A percentile compares a stretch with the other conserved stretches of the same genome.
phyloP scores from a whole-genome alignment of 345 rosid genomes.

The Melaleuca alternifolia region DNA sequence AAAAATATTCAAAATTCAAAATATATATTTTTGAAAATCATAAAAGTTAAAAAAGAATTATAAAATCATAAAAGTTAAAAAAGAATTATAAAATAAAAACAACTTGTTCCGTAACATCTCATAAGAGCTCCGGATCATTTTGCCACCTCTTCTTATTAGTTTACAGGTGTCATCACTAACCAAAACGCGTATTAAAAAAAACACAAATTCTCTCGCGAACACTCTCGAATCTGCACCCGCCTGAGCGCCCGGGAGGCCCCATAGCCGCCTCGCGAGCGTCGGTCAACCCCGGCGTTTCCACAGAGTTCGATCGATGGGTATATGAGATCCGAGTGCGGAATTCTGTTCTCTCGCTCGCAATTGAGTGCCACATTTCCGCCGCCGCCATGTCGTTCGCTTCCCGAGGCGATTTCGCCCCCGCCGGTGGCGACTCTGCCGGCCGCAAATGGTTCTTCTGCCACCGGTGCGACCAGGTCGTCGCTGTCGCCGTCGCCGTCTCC shows the following conservation, averaged over 20 bases:
- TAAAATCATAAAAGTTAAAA: no score
- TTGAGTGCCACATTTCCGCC: neutral
- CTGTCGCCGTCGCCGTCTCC: conserved; percentile 3
- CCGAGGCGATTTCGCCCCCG: conserved; percentile 2
- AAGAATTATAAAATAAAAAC: no score
- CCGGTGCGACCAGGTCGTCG: conserved; percentile 17
- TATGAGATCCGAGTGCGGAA: neutral
- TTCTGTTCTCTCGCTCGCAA: neutral
- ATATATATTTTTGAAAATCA: no score
- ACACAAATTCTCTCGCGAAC: neutral
- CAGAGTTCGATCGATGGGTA: neutral
- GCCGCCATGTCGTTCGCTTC: conserved; percentile 1
- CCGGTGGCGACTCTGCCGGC: conserved; percentile 7
- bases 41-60: no score
- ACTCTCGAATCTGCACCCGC: neutral
- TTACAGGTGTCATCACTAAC: neutral
- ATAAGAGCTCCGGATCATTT: no score
- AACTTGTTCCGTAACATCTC: no score
- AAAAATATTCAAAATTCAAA: no score
- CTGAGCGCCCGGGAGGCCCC: neutral
- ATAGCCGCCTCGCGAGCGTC: neutral
- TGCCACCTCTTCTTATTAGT: neutral
- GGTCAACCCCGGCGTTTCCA: neutral
- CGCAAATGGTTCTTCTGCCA: conserved; percentile 25
- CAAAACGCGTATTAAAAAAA: neutral